Evolutionary conservation across 2,329 filamentous ascomycete genomes (phyloP), one percentile per base, ranked within the genome.

Genomic region (Metarhizium brunneum): DNA sequence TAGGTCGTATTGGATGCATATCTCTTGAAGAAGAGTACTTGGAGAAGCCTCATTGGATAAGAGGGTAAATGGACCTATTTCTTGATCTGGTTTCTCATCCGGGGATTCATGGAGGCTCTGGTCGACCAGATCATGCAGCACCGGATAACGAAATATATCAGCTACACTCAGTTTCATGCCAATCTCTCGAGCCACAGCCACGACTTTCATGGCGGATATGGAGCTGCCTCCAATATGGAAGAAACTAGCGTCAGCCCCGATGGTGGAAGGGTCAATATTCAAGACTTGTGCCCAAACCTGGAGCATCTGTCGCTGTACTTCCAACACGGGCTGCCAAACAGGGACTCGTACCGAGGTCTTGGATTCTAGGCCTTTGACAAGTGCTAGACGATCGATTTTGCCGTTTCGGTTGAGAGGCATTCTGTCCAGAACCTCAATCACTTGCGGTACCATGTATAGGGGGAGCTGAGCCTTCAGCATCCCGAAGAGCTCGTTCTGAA

Each of bases 261-360:
- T 57, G 1, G 25, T 14, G 6, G 8, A 57, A 18, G 8, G 14
- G 0, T 63, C 56, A 1, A 76, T 64, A 2, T 60, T 63, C 18
- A 80, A 64, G 2, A 77, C 69, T 4, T 68, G 65, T n/a, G 55
- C 50, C 71, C 55, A 59, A 1, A 59, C 2, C 2, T 32, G 38
- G 8, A 40, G 38, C 38, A 40, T 40, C 3, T 16, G 14, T 40
- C 38, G 38, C 13, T 40, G 38, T 5, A 14, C 38, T 40, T 40
- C 11, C 14, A 14, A 40, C 38, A 16, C 38, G 8, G 38, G 38
- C 13, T 40, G 38, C 14, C 13, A 5, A 40, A 40, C 4, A 16
- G 38, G 38, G 11, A 0, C 38, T 40, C 38, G 38, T 14, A 16
- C 14, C 13, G 14, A 40, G 38, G 38, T 16, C 14, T 11, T 13